These are phyloP conservation scores for Rhododendron simsii DNA, from an alignment of 148 eudicot species.

Conservation along the genomic window DNA sequence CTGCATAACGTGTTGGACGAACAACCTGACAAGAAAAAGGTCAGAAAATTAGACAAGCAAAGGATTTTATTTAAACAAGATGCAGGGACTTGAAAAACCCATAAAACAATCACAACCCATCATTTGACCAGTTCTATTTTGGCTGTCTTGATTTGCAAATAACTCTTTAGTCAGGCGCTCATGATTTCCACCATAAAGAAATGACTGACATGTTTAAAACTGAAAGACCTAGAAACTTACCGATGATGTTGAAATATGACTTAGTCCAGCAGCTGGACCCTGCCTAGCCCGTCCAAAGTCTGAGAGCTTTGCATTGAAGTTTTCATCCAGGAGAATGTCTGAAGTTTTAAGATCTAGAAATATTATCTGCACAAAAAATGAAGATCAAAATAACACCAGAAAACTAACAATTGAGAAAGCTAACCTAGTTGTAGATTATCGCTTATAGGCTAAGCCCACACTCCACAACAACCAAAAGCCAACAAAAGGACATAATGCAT, in stretches of 20 bases:
- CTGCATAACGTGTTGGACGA: slow-evolving; percentile 90
- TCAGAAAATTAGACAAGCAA: not conserved
- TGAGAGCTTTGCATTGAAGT: slow-evolving; percentile 87
- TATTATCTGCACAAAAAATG: slow-evolving; percentile 57
- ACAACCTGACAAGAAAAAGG: slow-evolving; percentile 49
- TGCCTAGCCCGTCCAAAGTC: slow-evolving; percentile 95
- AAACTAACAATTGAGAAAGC: not conserved
- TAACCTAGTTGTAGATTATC: not conserved
- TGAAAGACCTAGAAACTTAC: slow-evolving; percentile 21
- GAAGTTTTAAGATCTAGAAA: slow-evolving; percentile 93
- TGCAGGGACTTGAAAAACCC: not conserved
- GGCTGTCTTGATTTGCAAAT: not conserved
- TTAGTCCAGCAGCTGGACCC: slow-evolving; percentile 84
- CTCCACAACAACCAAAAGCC: not conserved
- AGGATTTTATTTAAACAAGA: not conserved
- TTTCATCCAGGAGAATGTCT: slow-evolving; percentile 82
- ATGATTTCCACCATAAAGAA: not conserved
- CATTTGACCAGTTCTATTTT: not conserved
- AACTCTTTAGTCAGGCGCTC: not conserved
- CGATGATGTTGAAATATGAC: slow-evolving; percentile 70
- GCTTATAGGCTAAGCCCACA: not conserved
- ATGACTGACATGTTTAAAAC: too few species aligned
- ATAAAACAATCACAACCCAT: not conserved
- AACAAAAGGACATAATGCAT: not conserved
- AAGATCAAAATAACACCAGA: slow-evolving; percentile 1